These are phyloP conservation scores for Triticum timopheevii DNA, from an alignment of 176 grass and related monocot species.

Conservation along the genomic window DNA sequence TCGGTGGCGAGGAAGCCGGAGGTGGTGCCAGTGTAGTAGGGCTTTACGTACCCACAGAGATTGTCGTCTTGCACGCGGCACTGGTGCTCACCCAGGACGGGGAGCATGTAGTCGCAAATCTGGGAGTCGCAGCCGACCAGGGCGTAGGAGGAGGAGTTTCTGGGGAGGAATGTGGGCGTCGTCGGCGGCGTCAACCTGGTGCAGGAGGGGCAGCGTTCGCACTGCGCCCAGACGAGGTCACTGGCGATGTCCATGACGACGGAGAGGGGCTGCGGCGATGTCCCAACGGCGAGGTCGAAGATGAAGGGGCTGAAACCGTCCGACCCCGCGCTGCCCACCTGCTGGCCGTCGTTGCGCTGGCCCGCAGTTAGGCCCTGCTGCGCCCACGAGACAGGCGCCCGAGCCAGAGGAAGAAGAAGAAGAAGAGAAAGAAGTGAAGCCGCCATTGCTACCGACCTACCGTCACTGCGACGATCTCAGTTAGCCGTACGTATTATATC, in stretches of 20 bases:
- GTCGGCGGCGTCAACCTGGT: not conserved
- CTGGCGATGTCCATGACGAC: conserved; percentile 3
- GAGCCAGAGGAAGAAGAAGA: not conserved
- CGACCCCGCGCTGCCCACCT: not conserved
- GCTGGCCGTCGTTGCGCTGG: not conserved
- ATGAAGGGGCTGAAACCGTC: not conserved
- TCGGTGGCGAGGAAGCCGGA: conserved; percentile 27
- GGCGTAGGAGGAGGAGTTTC: not conserved
- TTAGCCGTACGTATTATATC: too few species aligned
- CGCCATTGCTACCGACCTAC: not conserved
- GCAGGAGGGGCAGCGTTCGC: not conserved
- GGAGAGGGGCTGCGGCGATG: not conserved
- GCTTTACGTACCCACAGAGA: not conserved
- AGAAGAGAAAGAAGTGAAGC: not conserved
- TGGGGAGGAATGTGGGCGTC: not conserved
- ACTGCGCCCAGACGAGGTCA: conserved; percentile 9
- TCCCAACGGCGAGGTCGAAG: conserved; percentile 28
- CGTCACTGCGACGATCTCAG: too few species aligned
- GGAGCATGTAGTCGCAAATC: not conserved
- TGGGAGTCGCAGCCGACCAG: not conserved
- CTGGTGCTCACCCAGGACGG: not conserved
- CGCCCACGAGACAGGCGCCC: not conserved
- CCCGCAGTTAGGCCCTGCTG: not conserved
- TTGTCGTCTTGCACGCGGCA: not conserved
- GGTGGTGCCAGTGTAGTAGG: not conserved